Percentiles rank a stretch among this genome's conserved stretches.
Evolutionary conservation across 306 rosid species (phyloP).

Genomic region (Begonia loranthoides): DNA sequence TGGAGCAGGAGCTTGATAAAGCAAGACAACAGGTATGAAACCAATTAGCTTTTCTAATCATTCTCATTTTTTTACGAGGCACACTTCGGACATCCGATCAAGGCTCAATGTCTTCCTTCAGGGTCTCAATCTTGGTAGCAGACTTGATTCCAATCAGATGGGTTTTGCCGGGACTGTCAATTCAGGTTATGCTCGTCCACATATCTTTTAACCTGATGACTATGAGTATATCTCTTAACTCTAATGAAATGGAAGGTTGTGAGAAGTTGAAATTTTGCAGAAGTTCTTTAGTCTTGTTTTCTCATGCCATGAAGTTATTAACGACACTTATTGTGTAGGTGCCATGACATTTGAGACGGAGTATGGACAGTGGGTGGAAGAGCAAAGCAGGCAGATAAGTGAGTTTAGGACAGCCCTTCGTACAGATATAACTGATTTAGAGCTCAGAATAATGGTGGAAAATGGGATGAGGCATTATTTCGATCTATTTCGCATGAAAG

Average conservation of each 20-base stretch:
- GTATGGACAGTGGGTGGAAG: conserved; percentile 74
- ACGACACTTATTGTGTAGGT: conserved; percentile 26
- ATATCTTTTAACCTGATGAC: neutral
- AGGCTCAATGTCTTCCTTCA: conserved; percentile 25
- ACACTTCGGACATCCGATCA: conserved; percentile 1
- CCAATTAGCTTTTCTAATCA: conserved; percentile 13
- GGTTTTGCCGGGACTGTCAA: conserved; percentile 40
- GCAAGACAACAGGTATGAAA: conserved; percentile 57
- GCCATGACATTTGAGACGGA: conserved; percentile 58
- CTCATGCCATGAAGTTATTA: no score
- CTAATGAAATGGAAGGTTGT: no score
- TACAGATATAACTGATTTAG: conserved; percentile 39
- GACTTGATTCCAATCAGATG: conserved; percentile 33
- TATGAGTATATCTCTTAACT: no score
- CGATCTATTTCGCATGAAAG: conserved; percentile 66
- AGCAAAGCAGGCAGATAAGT: conserved; percentile 45
- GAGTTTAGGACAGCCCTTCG: conserved; percentile 56
- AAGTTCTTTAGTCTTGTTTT: conserved; percentile 2
- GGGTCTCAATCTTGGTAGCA: conserved; percentile 48
- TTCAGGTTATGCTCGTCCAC: conserved; percentile 29
- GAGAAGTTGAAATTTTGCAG: conserved; percentile 2
- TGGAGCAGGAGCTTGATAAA: conserved; percentile 71
- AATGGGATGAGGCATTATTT: conserved; percentile 56
- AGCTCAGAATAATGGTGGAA: conserved; percentile 58
- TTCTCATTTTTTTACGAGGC: conserved; percentile 4